Evolutionary conservation across 2,329 filamentous ascomycete species (phyloP).

Genomic region (Dactylellina drechsleri): DNA sequence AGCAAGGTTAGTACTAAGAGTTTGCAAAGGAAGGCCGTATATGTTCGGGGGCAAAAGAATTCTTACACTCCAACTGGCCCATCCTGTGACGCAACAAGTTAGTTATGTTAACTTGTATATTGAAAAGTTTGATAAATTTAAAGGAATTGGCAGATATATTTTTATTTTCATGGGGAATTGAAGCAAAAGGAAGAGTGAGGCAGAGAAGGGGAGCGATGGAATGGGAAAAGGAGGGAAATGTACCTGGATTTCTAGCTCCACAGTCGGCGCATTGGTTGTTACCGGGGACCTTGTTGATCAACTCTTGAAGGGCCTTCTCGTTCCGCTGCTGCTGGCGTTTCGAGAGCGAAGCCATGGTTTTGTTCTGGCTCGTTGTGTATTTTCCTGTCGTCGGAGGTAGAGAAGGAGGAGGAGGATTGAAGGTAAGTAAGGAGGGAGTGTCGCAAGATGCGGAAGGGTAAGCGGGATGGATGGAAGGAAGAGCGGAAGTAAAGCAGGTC

Average conservation of each 20-base stretch:
- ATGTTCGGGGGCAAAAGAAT: not conserved
- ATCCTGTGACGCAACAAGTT: conserved; percentile 68
- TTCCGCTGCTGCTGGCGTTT: conserved; percentile 99
- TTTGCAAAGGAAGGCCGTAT: not conserved
- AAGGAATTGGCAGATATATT: conserved; percentile 4
- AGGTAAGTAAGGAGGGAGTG: conserved; percentile 6
- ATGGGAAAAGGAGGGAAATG: conserved; percentile 4
- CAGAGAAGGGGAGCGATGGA: not conserved
- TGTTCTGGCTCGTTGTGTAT: not conserved
- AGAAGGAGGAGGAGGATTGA: not conserved
- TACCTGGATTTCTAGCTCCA: conserved; percentile 89
- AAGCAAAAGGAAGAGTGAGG: not conserved
- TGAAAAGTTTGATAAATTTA: too few relatives aligned
- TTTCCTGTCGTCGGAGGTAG: not conserved
- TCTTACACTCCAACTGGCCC: conserved; percentile 96
- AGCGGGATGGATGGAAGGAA: not conserved
- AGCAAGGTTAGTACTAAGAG: not conserved
- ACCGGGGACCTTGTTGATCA: conserved; percentile 83
- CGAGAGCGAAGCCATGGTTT: conserved; percentile 33
- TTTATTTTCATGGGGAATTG: conserved; percentile 17
- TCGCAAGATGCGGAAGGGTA: conserved; percentile 4
- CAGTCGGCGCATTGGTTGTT: conserved; percentile 97
- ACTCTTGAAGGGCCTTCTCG: conserved; percentile 87
- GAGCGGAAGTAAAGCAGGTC: not conserved
- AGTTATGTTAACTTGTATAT: conserved; percentile 35